A percentile compares a stretch with the other conserved stretches of the same genome.
These are phyloP conservation scores for Priceomyces castillae DNA, from an alignment of 805 yeast genomes.

Conservation along the genomic window DNA sequence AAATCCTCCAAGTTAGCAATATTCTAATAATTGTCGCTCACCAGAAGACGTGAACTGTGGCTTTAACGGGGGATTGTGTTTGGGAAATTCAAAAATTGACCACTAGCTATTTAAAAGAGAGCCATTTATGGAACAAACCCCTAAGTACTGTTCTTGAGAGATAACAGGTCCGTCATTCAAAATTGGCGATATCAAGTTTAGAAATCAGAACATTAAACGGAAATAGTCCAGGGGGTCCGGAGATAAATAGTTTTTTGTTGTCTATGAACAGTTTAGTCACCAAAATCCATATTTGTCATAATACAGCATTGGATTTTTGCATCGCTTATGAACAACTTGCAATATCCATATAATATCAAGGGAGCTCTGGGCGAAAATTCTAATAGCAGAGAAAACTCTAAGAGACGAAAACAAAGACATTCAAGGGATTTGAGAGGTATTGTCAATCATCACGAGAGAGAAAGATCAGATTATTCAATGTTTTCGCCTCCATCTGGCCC, in stretches of 20 bases:
- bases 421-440: background rate
- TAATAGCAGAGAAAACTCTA: background rate
- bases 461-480: constrained; percentile 1
- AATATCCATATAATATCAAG: background rate
- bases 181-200: background rate
- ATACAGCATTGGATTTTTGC: background rate
- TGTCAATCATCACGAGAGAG: background rate
- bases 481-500: constrained; percentile 6
- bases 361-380: background rate
- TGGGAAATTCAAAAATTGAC: background rate
- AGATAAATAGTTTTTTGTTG: background rate
- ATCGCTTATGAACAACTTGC: background rate
- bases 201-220: too few species aligned
- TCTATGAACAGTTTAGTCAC: background rate
- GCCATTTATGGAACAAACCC: background rate
- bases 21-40: background rate
- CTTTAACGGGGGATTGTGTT: background rate
- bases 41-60: constrained; percentile 3
- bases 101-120: background rate
- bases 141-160: background rate
- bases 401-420: background rate
- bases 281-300: background rate
- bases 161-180: background rate
- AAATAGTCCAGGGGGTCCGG: background rate
- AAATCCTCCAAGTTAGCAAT: too few species aligned